Evolutionary conservation across 2,329 filamentous ascomycete genomes (phyloP), one percentile per base, ranked within the genome.

Genomic region (Pezicula carpinea): DNA sequence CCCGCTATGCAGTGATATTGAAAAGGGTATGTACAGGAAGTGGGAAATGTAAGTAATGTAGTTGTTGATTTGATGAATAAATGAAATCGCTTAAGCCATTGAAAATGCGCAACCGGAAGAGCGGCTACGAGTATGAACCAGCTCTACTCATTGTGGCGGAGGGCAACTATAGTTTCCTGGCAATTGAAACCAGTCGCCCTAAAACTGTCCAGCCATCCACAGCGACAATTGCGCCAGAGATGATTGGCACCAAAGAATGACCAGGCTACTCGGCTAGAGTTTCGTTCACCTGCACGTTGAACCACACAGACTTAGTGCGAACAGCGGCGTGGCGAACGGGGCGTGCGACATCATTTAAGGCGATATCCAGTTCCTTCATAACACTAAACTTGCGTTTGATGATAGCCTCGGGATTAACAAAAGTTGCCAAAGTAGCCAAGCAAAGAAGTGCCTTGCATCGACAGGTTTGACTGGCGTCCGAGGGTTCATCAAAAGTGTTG

Each of bases 401-500:
- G 8, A 59, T 33, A 6, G 49, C 31, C 7, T 39, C 32, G 4
- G 48, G 43, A 7, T 48, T 44, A 4, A 62, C 39, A 39, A 52
- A 38, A 17, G 50, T 51, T 4, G 58, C 48, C 5, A 65, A 31
- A 13, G 50, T 19, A n/a, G 42, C 49, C 4, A 65, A 39, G 13
- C 61, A 57, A n/a, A 62, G 55, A n/a, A 63, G 33, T 10, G 61
- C 62, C 17, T 54, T 51, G 1, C 47, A 47, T 40, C 61, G 53
- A 33, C 57, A 58, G 4, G 47, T 36, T 5, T 54, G 46, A n/a
- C 42, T 50, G 8, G 47, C 46, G 42, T 58, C 59, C 2, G 56
- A 58, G 1, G 59, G 60, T n/a, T 51, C 51, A 22, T 53, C 51
- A n/a, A 52, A 50, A 1, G 58, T 60, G n/a, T 62, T 60, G 7